phyloP scores from a whole-genome alignment of 108 stramenopile genomes.

The Discostella pseudostelligera region DNA sequence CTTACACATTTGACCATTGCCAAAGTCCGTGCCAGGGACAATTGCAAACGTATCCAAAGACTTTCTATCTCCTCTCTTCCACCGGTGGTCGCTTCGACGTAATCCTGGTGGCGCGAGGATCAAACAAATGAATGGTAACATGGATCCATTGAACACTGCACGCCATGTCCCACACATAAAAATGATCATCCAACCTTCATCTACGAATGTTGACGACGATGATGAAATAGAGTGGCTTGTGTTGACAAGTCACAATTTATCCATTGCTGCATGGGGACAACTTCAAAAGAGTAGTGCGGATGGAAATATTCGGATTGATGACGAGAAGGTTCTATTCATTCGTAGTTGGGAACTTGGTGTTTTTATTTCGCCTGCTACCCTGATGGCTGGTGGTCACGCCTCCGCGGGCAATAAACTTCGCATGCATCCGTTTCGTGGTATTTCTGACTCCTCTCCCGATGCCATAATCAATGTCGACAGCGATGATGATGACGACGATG shows the following conservation, averaged over 20 bases:
- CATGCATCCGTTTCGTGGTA: background rate
- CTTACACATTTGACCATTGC: background rate
- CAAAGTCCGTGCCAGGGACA: conserved; percentile 55
- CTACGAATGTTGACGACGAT: conserved; percentile 1
- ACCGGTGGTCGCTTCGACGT: conserved; percentile 43
- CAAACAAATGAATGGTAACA: background rate
- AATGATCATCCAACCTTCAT: conserved; percentile 55
- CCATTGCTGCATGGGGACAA: conserved; percentile 78
- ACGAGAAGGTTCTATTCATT: conserved; percentile 46
- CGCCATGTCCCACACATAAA: conserved; percentile 73
- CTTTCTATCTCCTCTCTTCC: conserved; percentile 53
- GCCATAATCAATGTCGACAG: conserved; percentile 4
- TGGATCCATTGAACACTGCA: conserved; percentile 47
- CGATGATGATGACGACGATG: background rate
- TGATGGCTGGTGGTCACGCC: conserved; percentile 8
- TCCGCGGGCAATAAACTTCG: background rate
- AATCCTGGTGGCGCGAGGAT: background rate
- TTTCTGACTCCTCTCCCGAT: conserved; percentile 7
- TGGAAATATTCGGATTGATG: background rate
- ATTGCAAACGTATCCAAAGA: conserved; percentile 56
- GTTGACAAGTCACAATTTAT: conserved; percentile 71
- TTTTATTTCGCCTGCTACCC: conserved; percentile 54
- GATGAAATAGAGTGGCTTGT: conserved; percentile 58
- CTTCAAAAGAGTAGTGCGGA: conserved; percentile 41
- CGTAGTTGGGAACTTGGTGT: conserved; percentile 77